Evolutionary conservation across 2,329 filamentous ascomycete genomes (phyloP), one percentile per base, ranked within the genome.

Genomic region (Fusarium pininemorale): DNA sequence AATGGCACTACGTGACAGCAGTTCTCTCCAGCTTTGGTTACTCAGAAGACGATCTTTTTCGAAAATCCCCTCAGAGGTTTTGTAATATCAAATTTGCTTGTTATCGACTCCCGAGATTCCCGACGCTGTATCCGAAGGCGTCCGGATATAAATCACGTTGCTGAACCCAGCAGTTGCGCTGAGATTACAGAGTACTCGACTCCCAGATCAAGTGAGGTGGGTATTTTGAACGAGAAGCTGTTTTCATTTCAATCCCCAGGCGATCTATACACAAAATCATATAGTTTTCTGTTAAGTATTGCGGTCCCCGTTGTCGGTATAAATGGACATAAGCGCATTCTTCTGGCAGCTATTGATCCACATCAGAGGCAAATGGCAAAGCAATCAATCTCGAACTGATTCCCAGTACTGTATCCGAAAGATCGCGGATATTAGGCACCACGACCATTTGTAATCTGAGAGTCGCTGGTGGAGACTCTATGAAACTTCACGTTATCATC

Each of bases 281-380:
- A 18, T 2, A 3, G 11, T 10, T 32, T 8, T 12, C 15, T 24
- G 5, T 10, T 14, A 5, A 13, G 1, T 14, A 18, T 7, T 5
- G 6, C 7, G 10, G 15, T 18, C 6, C 7, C 13, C 4, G 7
- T 32, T 18, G 4, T 32, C 7, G 24, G 22, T n/a, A 30, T 7
- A 9, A 6, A 50, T 12, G 14, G 3, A 30, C 15, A 6, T 16
- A 2, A 4, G 6, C 3, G 44, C 6, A 6, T 11, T 11, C 7
- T n/a, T 35, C 16, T 7, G 0, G 22, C 16, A 51, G 11, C 16
- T 5, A 6, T 3, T 3, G 8, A n/a, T n/a, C 8, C 4, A 2
- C 0, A 37, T 37, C 16, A 15, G 18, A 53, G 6, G 4, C 13
- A 24, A 24, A 13, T 35, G 3, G 4, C 6, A 20, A 26, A 12